Percentiles rank a stretch among this genome's conserved stretches.
phyloP scores from a whole-genome alignment of 164 flowering plant species.

The Taxillus chinensis region DNA sequence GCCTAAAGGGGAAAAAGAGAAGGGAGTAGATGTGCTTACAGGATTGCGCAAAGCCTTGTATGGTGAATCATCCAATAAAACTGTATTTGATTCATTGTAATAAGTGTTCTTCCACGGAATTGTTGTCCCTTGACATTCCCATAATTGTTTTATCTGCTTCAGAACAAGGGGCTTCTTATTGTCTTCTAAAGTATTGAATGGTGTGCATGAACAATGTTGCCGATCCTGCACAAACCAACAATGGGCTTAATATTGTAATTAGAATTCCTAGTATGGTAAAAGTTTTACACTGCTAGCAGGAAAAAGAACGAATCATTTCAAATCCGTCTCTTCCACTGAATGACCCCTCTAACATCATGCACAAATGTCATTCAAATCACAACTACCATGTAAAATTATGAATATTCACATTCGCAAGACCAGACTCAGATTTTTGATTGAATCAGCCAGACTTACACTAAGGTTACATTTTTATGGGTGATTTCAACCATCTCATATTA shows the following conservation, averaged over 20 bases:
- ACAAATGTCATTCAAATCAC: too few species aligned
- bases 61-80: conserved; percentile 54
- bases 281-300: too few species aligned
- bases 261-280: too few species aligned
- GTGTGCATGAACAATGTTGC: conserved; percentile 32
- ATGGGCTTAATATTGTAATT: background rate
- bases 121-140: conserved; percentile 26
- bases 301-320: too few species aligned
- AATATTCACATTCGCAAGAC: too few species aligned
- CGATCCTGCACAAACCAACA: conserved; percentile 29
- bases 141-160: conserved; percentile 39
- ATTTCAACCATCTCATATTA: too few species aligned
- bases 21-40: conserved; percentile 13
- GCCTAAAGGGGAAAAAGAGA: background rate
- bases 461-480: too few species aligned
- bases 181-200: conserved; percentile 31
- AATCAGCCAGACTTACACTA: too few species aligned
- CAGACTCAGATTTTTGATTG: too few species aligned
- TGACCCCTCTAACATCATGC: too few species aligned
- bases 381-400: too few species aligned
- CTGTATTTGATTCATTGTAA: conserved; percentile 40
- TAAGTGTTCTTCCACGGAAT: conserved; percentile 31
- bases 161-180: conserved; percentile 34
- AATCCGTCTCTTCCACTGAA: too few species aligned
- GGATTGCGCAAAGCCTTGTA: conserved; percentile 50